Evolutionary conservation across 2,329 filamentous ascomycete species (phyloP).

Genomic region (Thelonectria rubi): DNA sequence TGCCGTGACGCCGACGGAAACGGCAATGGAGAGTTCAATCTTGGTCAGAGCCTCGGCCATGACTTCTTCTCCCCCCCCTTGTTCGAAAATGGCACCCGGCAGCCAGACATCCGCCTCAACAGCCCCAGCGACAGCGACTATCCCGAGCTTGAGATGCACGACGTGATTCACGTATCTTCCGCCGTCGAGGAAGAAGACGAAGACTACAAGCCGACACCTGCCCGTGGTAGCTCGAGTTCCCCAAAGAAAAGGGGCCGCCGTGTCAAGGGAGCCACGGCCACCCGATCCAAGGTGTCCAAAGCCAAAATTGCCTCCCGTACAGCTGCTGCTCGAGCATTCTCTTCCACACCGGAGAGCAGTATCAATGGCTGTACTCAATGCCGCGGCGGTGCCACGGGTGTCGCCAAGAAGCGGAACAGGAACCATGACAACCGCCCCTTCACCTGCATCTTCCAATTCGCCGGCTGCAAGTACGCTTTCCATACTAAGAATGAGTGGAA

Average conservation of each 20-base stretch:
- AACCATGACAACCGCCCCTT: constrained; percentile 70
- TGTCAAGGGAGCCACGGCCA: not conserved
- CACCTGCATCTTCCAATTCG: constrained; percentile 79
- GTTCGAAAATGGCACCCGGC: not conserved
- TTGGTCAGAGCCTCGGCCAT: constrained; percentile 14
- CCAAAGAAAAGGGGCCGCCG: constrained; percentile 6
- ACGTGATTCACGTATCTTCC: not conserved
- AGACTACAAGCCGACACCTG: constrained; percentile 16
- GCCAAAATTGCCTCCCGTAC: not conserved
- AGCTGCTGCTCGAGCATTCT: constrained; percentile 16
- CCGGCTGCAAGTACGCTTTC: constrained; percentile 78
- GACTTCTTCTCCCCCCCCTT: constrained; percentile 8
- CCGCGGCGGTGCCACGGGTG: constrained; percentile 45
- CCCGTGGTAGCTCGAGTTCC: constrained; percentile 11
- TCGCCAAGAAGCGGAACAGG: constrained; percentile 59
- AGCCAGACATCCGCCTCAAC: not conserved
- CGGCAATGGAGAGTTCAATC: constrained; percentile 5
- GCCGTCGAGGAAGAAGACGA: constrained; percentile 4
- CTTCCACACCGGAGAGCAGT: constrained; percentile 11
- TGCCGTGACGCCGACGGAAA: constrained; percentile 6
- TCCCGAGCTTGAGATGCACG: constrained; percentile 25
- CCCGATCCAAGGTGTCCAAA: constrained; percentile 25
- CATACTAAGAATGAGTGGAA: constrained; percentile 95
- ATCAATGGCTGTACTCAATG: constrained; percentile 34
- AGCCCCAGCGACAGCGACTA: constrained; percentile 3